phyloP scores from a whole-genome alignment of 495 filamentous ascomycete genomes.

The Trichoderma asperelloides region DNA sequence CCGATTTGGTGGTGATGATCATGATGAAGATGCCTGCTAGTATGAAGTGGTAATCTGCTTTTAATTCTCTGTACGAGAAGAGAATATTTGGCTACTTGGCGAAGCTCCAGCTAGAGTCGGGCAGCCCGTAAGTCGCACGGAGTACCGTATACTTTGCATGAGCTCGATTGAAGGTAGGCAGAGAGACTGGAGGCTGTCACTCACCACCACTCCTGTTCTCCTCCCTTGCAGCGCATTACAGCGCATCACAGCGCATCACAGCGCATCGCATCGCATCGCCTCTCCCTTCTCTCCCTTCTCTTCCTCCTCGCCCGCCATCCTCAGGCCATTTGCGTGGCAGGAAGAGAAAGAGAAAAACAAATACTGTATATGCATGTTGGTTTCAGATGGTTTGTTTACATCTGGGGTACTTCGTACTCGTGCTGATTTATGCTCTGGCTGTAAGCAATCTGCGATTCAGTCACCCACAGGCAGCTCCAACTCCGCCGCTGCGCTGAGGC shows the following conservation, averaged over 20 bases:
- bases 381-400: not conserved
- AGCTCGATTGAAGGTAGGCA: not conserved
- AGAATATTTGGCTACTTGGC: too few relatives aligned
- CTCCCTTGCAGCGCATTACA: constrained; percentile 1
- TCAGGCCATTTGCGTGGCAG: not conserved
- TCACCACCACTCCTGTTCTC: not conserved
- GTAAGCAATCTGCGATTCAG: not conserved
- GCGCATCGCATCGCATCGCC: not conserved
- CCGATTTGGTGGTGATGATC: too few relatives aligned
- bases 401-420: not conserved
- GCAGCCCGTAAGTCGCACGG: not conserved
- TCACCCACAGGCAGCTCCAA: not conserved
- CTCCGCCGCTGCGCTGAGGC: not conserved
- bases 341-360: not conserved
- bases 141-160: not conserved
- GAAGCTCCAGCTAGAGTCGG: too few relatives aligned
- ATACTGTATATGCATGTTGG: not conserved
- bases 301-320: not conserved
- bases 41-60: not conserved
- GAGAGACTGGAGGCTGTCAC: too few relatives aligned
- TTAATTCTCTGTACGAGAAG: too few relatives aligned
- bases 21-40: too few relatives aligned
- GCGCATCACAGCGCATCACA: too few relatives aligned
- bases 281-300: not conserved
- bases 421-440: not conserved